These are phyloP conservation scores for Mycogone perniciosa DNA, from an alignment of 2,329 filamentous ascomycete genomes.

Conservation along the genomic window DNA sequence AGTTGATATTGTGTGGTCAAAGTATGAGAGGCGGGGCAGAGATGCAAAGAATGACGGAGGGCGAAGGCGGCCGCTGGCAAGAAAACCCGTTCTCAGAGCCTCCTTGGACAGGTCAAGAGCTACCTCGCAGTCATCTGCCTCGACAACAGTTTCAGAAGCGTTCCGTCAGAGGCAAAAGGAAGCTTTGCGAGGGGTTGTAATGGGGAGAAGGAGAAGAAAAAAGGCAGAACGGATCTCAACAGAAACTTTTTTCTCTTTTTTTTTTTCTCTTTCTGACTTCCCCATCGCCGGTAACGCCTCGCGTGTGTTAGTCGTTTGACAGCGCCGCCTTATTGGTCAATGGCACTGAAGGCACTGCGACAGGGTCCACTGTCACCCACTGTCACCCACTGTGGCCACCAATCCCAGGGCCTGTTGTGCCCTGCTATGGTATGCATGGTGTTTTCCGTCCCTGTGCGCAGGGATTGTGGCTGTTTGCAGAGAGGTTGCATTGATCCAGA, in stretches of 20 bases:
- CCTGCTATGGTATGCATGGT: conserved; percentile 5
- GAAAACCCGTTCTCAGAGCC: conserved; percentile 35
- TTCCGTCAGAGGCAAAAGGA: not conserved
- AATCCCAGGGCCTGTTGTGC: conserved; percentile 1
- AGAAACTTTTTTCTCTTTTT: conserved; percentile 5
- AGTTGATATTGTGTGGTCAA: not conserved
- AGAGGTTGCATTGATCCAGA: conserved; percentile 2
- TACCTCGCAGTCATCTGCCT: conserved; percentile 31
- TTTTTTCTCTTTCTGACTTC: conserved; percentile 12
- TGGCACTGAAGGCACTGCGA: conserved; percentile 1
- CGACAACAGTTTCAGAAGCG: conserved; percentile 1
- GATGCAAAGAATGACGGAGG: conserved; percentile 18
- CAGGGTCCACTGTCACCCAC: conserved; percentile 13
- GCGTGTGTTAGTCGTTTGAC: conserved; percentile 1
- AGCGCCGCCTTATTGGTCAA: conserved; percentile 13
- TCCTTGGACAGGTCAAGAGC: conserved; percentile 29
- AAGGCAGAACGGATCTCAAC: conserved; percentile 9
- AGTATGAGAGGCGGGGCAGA: conserved; percentile 23
- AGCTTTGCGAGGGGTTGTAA: conserved; percentile 4
- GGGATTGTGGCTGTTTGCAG: conserved; percentile 6
- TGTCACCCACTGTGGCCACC: conserved; percentile 5
- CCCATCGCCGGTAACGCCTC: conserved; percentile 2
- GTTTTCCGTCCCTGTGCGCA: no score
- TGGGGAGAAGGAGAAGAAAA: conserved; percentile 8
- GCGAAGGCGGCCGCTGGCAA: conserved; percentile 27